Evolutionary conservation across 495 filamentous ascomycete genomes (phyloP).

Genomic region (Trichocladium antarcticum): DNA sequence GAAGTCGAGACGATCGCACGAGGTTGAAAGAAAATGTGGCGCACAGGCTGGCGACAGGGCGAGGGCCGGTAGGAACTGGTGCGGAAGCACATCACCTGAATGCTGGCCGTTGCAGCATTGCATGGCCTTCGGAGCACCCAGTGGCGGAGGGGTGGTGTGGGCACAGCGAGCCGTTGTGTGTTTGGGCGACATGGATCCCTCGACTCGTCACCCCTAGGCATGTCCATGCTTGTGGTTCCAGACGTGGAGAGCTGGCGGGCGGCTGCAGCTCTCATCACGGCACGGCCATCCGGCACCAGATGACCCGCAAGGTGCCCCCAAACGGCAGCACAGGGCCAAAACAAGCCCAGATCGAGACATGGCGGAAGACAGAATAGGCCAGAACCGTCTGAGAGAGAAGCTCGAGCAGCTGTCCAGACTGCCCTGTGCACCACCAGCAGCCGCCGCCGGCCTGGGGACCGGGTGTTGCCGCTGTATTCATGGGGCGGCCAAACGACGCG

Average conservation of each 20-base stretch:
- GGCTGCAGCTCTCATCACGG: conserved; percentile 8
- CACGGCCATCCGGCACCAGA: conserved; percentile 4
- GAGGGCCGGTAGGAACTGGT: conserved; percentile 10
- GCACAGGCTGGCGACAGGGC: conserved; percentile 18
- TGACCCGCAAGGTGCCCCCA: conserved; percentile 1
- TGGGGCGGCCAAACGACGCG: too few species aligned
- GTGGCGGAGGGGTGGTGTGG: background rate
- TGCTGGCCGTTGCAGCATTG: conserved; percentile 1
- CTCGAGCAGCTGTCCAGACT: too few species aligned
- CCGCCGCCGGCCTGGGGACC: too few species aligned
- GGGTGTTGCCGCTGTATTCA: too few species aligned
- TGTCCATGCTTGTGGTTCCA: conserved; percentile 14
- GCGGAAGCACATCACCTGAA: conserved; percentile 16
- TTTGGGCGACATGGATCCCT: conserved; percentile 16
- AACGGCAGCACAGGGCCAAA: conserved; percentile 9
- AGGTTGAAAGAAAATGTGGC: conserved; percentile 28
- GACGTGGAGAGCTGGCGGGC: conserved; percentile 15
- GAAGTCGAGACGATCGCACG: conserved; percentile 9
- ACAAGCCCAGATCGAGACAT: conserved; percentile 2
- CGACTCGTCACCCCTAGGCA: conserved; percentile 23
- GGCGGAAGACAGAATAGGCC: background rate
- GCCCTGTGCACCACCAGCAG: too few species aligned
- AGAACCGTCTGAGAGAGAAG: background rate
- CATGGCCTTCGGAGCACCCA: background rate
- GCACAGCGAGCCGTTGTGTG: conserved; percentile 10